Evolutionary conservation across 169 alveolate species (phyloP).

Genomic region (Cryptosporidium felis): DNA sequence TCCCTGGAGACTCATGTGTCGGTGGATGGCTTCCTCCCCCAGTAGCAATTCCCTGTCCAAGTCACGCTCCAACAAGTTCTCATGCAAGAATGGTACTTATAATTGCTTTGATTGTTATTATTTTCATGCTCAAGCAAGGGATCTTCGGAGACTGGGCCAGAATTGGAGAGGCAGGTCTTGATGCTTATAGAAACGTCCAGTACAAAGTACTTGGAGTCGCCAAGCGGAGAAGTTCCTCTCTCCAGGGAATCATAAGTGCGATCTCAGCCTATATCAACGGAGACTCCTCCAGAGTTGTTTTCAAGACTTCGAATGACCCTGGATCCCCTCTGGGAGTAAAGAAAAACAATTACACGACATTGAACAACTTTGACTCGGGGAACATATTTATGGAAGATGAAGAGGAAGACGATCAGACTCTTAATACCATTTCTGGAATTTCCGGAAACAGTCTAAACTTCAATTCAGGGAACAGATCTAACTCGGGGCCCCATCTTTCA

Average conservation of each 20-base stretch:
- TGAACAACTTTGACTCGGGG: background rate
- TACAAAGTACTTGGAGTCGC: conserved; percentile 60
- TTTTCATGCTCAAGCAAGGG: conserved; percentile 65
- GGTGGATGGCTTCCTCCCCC: conserved; percentile 94
- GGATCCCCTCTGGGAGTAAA: background rate
- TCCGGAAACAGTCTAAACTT: background rate
- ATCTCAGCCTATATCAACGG: conserved; percentile 28
- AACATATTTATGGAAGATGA: conserved; percentile 67
- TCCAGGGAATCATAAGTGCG: conserved; percentile 54
- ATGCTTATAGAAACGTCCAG: conserved; percentile 53
- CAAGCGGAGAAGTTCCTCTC: conserved; percentile 55
- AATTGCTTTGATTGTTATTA: background rate
- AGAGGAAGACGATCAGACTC: conserved; percentile 34
- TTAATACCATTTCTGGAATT: background rate
- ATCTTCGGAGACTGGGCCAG: conserved; percentile 54
- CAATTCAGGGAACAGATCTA: background rate
- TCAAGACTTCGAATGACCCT: conserved; percentile 4
- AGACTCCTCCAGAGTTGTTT: conserved; percentile 23
- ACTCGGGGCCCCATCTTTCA: conserved; percentile 5
- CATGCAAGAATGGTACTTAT: conserved; percentile 55
- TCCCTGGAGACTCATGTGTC: conserved; percentile 95
- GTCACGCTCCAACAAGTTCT: conserved; percentile 80
- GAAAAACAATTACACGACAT: conserved; percentile 19
- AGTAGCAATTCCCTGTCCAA: conserved; percentile 92
- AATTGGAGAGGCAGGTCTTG: conserved; percentile 22